Base-by-base conservation (phyloP, 2,329 filamentous ascomycete species). In the Diaporthe destruens region DNA sequence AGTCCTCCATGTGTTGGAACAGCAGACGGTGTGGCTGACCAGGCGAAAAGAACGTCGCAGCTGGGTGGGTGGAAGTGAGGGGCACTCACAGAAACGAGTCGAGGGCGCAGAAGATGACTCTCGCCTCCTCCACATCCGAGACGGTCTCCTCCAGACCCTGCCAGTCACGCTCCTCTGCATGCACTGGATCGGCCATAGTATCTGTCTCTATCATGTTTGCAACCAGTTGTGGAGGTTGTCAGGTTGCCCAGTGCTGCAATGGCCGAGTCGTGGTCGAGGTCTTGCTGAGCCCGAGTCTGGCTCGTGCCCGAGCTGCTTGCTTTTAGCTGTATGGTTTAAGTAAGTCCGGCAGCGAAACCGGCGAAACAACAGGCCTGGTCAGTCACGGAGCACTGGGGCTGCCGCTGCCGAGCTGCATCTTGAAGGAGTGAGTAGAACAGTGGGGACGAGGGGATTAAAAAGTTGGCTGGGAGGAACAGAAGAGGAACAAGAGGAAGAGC, bases 71-170 rank as follows among this genome's bases (percentile, higher is more conserved):
- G 20, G 29, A 32, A 25, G 34, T 42, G 76, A 76, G 51, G 76
- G 76, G 49, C 72, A 87, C 92, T 83, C 86, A 98, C 95, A 92
- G 88, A 82, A 96, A 98, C 14, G 96, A 98, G 84, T 98, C 94
- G 69, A 98, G 83, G 2, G 95, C 92, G 66, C 91, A 91, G 81
- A 93, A 94, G 12, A 98, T 88, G 63, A 97, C 94, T 74, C 88
- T 88, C 63, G 91, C 86, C 83, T 99, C 96, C 75, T 97, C 94
- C 0, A 91, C 90, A 77, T 98, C 95, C 12, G 89, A 85, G 63
- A 92, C 86, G 20, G 89, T 88, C 72, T 92, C 89, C 75, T 91
- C 90, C 68, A 92, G 86, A 3, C 89, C 91, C 44, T 83, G 83
- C 91, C 91, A 93, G 71, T 82, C 80, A 69, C 80, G 79, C 55